A percentile compares a stretch with the other conserved stretches of the same genome.
These are phyloP conservation scores for Trichoderma reesei DNA, from an alignment of 495 filamentous ascomycete species.

Conservation along the genomic window DNA sequence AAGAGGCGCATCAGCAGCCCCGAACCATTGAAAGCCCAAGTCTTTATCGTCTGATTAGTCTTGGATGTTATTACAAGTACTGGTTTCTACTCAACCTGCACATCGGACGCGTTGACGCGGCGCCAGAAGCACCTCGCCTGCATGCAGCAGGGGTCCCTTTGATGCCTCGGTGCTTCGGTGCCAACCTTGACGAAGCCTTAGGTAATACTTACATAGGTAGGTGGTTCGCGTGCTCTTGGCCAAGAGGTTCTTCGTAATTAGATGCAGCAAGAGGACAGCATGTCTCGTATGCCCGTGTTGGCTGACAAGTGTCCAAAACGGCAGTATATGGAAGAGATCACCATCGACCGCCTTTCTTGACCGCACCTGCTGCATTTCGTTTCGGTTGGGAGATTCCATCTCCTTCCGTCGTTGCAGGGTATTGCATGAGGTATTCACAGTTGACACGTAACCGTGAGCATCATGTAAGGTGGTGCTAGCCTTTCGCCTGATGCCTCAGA, in stretches of 20 bases:
- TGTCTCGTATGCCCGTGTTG: background rate
- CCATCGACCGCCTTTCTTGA: conserved; percentile 3
- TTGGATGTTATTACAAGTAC: too few species aligned
- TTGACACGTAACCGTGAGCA: too few species aligned
- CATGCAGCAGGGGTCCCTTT: background rate
- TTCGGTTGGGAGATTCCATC: background rate
- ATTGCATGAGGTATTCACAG: too few species aligned
- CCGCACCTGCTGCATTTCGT: background rate
- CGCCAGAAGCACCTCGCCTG: background rate
- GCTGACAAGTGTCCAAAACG: background rate
- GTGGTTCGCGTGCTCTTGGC: background rate
- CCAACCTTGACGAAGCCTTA: background rate
- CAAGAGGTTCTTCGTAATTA: background rate
- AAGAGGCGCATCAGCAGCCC: background rate
- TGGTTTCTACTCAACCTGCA: background rate
- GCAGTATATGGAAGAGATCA: background rate
- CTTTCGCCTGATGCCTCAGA: too few species aligned
- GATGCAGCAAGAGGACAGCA: too few species aligned
- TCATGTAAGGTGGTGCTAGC: too few species aligned
- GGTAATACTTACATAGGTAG: background rate
- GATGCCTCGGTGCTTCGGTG: background rate
- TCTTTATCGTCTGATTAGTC: background rate
- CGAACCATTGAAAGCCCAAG: background rate
- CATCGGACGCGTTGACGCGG: background rate
- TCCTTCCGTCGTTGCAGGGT: background rate